Percentiles rank a stretch among this genome's conserved stretches.
Conservation (phyloP, 768 basidiomycete genomes). For the Termitomyces sp. region DNA sequence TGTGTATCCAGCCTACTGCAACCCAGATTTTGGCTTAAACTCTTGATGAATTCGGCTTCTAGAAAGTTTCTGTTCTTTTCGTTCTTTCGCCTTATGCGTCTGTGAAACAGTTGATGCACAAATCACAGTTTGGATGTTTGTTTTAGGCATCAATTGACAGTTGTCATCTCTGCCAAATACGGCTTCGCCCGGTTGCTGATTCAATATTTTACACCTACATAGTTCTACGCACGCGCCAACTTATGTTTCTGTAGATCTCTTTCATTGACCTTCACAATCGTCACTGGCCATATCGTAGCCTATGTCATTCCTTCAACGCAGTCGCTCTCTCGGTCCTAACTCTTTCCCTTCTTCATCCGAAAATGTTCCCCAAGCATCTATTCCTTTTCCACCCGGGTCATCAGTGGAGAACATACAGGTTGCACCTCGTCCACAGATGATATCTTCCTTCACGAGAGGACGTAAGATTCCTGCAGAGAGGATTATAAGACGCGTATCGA, state of each 20-base stretch:
- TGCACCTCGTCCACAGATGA: slow-evolving; percentile 2
- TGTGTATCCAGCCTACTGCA: background rate
- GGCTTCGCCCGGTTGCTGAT: slow-evolving; percentile 11
- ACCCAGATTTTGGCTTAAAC: background rate
- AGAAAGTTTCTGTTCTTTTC: background rate
- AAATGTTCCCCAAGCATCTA: background rate
- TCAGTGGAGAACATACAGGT: slow-evolving; percentile 14
- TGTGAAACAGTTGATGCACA: background rate
- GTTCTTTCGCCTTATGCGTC: background rate
- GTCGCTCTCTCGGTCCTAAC: slow-evolving; percentile 10
- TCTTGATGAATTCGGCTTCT: background rate
- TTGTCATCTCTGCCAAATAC: slow-evolving; percentile 16
- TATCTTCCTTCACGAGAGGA: background rate
- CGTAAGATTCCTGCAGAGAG: slow-evolving; percentile 8
- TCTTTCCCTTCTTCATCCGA: slow-evolving; percentile 1
- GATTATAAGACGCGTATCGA: slow-evolving; percentile 22
- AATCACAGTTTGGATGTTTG: background rate
- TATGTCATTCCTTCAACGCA: slow-evolving; percentile 16
- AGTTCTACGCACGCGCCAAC: background rate
- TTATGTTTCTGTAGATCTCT: background rate
- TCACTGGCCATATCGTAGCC: background rate
- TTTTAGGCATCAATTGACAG: background rate
- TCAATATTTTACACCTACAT: slow-evolving; percentile 5
- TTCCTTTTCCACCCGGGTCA: slow-evolving; percentile 13
- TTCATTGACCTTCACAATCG: background rate